A percentile compares a stretch with the other conserved stretches of the same genome.
Conservation (phyloP, 139 green algal species). For the Ostreobium quekettii region DNA sequence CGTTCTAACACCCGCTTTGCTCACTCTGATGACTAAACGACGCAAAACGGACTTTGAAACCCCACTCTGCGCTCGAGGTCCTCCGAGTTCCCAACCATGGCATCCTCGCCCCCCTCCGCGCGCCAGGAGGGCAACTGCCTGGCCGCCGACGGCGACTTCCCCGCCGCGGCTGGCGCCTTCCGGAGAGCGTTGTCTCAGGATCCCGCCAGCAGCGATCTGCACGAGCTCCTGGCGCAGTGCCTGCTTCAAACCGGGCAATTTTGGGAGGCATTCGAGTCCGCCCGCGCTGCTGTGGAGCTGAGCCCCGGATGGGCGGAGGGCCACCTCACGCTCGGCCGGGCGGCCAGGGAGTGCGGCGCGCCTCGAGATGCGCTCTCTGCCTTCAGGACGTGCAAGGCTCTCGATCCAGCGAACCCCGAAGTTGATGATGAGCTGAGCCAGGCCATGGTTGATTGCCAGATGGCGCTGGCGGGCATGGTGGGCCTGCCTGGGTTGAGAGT, state of each 20-base stretch:
- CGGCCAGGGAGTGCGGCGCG: slow-evolving; percentile 1
- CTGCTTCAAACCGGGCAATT: neutral
- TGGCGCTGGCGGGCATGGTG: neutral
- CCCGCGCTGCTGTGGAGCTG: neutral
- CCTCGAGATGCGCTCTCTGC: neutral
- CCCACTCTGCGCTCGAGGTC: no score
- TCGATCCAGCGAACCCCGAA: neutral
- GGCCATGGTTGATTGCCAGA: neutral
- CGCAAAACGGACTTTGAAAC: no score
- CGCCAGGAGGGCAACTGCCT: no score
- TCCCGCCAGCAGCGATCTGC: no score
- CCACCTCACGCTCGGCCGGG: neutral
- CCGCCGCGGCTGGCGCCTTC: no score
- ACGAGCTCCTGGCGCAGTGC: slow-evolving; percentile 9
- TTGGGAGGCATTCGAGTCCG: neutral
- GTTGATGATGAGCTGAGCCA: neutral
- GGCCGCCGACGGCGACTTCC: no score
- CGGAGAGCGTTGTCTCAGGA: no score
- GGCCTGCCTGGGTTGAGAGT: slow-evolving; percentile 2
- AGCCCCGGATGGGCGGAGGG: neutral
- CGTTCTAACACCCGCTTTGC: no score
- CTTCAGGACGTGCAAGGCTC: neutral
- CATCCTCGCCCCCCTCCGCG: no score
- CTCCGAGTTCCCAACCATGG: no score
- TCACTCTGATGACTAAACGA: no score